A percentile compares a stretch with the other conserved stretches of the same genome.
These are phyloP conservation scores for Lepidium africanum DNA, from an alignment of 345 rosid genomes.

Conservation along the genomic window DNA sequence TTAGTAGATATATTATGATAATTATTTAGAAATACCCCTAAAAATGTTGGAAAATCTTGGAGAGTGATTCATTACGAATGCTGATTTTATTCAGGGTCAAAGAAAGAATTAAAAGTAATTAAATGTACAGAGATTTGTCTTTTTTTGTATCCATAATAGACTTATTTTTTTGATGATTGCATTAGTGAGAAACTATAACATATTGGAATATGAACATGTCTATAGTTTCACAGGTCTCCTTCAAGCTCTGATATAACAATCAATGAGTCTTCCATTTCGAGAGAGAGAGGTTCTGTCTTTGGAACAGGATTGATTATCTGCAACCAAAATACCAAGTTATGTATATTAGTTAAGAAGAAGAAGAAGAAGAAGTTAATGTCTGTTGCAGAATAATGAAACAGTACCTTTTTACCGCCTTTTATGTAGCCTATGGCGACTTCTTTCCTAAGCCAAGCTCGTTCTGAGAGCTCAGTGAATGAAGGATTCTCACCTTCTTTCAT, in stretches of 20 bases:
- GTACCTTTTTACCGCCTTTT: conserved; percentile 64
- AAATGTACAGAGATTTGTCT: neutral
- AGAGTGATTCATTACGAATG: neutral
- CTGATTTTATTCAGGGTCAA: neutral
- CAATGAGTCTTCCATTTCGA: conserved; percentile 50
- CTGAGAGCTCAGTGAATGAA: conserved; percentile 71
- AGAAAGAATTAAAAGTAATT: neutral
- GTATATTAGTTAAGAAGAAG: neutral
- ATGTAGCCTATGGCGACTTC: conserved; percentile 93
- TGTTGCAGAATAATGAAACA: neutral
- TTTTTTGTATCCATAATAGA: neutral
- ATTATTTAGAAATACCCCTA: neutral
- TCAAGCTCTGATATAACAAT: conserved; percentile 93
- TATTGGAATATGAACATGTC: neutral
- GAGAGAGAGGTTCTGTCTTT: conserved; percentile 54
- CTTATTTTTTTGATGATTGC: neutral
- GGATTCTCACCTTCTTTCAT: conserved; percentile 86
- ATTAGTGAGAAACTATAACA: conserved; percentile 6
- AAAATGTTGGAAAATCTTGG: neutral
- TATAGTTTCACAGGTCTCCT: conserved; percentile 37
- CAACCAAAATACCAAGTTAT: neutral
- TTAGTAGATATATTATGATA: too few species aligned
- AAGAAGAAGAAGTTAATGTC: neutral
- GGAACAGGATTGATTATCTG: conserved; percentile 83
- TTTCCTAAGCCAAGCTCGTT: conserved; percentile 68